phyloP scores from a whole-genome alignment of 148 eudicot genomes.

The Persicaria tinctoria region DNA sequence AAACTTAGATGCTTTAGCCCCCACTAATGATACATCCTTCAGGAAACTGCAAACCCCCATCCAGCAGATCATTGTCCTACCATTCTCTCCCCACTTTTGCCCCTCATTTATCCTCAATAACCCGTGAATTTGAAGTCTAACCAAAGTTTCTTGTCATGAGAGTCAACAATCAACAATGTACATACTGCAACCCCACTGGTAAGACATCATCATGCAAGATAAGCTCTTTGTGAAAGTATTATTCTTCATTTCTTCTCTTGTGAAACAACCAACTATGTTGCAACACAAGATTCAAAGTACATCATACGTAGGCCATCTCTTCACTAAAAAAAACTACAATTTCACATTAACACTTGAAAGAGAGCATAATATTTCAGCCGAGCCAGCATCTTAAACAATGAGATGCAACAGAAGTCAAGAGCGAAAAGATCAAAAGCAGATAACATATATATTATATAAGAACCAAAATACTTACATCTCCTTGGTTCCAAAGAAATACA shows the following conservation, averaged over 20 bases:
- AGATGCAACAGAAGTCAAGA: background rate
- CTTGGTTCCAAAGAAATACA: constrained; percentile 75
- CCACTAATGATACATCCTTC: no score
- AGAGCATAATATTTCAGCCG: background rate
- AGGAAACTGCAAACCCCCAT: background rate
- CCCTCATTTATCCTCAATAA: background rate
- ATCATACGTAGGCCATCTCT: background rate
- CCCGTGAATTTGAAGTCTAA: background rate
- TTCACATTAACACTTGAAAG: background rate
- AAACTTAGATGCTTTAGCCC: background rate
- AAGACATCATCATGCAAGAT: background rate
- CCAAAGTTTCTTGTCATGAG: background rate
- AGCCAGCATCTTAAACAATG: background rate
- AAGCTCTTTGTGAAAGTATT: background rate
- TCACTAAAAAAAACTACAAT: background rate
- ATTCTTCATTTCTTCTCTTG: background rate
- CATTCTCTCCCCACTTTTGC: background rate
- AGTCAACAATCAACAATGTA: background rate
- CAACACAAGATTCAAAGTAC: background rate
- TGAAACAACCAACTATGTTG: background rate
- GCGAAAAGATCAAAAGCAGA: background rate
- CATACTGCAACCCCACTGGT: background rate
- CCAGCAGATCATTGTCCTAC: background rate
- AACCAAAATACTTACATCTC: constrained; percentile 69
- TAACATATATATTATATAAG: background rate